Base-by-base conservation (phyloP, 495 filamentous ascomycete genomes). In the Penicillium lagena region DNA sequence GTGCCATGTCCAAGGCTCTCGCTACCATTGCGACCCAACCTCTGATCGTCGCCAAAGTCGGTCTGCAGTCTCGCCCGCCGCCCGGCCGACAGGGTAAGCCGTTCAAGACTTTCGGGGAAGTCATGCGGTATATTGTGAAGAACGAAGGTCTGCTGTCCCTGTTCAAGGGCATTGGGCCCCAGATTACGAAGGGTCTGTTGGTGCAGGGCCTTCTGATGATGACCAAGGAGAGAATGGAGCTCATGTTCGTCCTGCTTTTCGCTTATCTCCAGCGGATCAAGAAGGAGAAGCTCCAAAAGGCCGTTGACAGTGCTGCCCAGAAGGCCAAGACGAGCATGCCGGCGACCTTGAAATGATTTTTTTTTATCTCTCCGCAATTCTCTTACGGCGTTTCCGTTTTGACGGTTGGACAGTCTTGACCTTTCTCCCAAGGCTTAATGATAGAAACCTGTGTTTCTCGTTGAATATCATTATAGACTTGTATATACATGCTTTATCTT, bases 151-250 rank as follows among this genome's bases (percentile, higher is more conserved):
- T 75, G 4, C 52, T 84, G 13, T 85, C 86, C 13, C 76, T 97
- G 11, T 97, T 96, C 75, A 99, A 97, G 71, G 93, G 93, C 15
- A 95, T 99, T 59, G 91, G 82, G 0, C 93, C 93, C 1, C 93
- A 99, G 62, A 83, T 99, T 39, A 56, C 86, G 37, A 99, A 99
- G 66, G 93, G 94, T 12, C 68, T 99, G 36, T 55, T 97, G 37
- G 93, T 99, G 6, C 93, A 99, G 58, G 93, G 93, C 42, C 71
- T 97, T 39, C 70, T 99, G 17, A 99, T 99, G 93, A 99, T 97
- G 93, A 95, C 88, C 4, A 99, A 99, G 71, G 94, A 99, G 67
- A 80, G 90, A 45, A 86, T 97, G 73, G 93, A 97, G 67, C 73
- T 98, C 39, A 51, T 88, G 12, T 97, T 96, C 67, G 69, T 97